Conservation (phyloP, 2,329 filamentous ascomycete genomes). For the Penicillium sp. region DNA sequence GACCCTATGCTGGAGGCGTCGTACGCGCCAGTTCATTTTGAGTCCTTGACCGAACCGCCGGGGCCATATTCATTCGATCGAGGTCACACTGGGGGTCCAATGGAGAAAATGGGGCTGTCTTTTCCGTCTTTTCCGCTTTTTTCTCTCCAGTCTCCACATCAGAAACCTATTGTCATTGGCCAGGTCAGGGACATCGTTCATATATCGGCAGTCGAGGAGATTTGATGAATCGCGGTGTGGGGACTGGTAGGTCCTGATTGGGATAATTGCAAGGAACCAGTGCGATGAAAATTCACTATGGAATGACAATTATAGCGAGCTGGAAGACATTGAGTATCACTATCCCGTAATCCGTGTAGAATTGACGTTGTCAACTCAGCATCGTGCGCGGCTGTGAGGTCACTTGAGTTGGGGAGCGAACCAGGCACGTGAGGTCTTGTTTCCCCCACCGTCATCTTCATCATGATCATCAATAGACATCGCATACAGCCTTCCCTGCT, state of each 20-base stretch:
- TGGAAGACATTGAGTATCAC: too few relatives aligned
- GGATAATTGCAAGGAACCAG: background rate
- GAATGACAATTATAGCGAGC: background rate
- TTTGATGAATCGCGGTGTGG: conserved; percentile 1
- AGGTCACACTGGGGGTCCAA: background rate
- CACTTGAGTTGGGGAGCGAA: background rate
- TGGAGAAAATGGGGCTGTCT: background rate
- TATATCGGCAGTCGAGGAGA: background rate
- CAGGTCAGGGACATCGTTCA: background rate
- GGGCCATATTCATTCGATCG: background rate
- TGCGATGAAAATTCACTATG: background rate
- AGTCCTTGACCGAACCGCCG: background rate
- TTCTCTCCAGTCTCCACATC: background rate
- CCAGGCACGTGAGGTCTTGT: background rate
- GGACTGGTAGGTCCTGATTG: background rate
- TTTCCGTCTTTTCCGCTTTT: background rate
- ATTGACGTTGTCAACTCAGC: background rate
- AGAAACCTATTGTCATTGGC: background rate
- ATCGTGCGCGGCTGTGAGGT: background rate
- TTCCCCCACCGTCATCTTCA: background rate
- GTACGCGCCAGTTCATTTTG: background rate
- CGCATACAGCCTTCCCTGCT: background rate
- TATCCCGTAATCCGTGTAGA: too few relatives aligned
- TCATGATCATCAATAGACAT: background rate
- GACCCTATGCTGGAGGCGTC: background rate